Percentiles rank a stretch among this genome's conserved stretches.
Evolutionary conservation across 129 eudicot genomes (phyloP).

Genomic region (Arctium minus): DNA sequence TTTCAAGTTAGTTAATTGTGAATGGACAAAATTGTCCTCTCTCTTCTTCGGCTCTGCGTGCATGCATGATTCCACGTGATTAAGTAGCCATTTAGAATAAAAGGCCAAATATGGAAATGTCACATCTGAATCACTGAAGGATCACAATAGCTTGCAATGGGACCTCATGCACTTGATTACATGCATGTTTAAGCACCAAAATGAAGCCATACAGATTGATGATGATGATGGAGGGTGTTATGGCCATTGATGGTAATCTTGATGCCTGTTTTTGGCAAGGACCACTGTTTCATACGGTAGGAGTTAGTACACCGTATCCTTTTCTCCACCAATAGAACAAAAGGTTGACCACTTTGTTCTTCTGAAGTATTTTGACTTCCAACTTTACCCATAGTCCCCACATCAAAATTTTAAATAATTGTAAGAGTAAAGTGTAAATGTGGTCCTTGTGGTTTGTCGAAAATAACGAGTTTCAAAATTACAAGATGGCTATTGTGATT

Average conservation of each 20-base stretch:
- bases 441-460: no score
- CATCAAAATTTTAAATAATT: neutral
- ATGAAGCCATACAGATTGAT: slow-evolving; percentile 22
- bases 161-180: slow-evolving; percentile 38
- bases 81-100: slow-evolving; percentile 29
- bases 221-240: slow-evolving; percentile 22
- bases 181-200: slow-evolving; percentile 19
- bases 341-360: slow-evolving; percentile 18
- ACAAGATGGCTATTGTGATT: no score
- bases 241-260: slow-evolving; percentile 17
- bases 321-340: slow-evolving; percentile 1
- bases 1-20: neutral
- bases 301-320: slow-evolving; percentile 22
- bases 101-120: slow-evolving; percentile 34
- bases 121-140: slow-evolving; percentile 30
- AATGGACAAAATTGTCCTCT: slow-evolving; percentile 23
- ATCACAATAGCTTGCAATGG: slow-evolving; percentile 28
- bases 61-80: slow-evolving; percentile 36
- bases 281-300: slow-evolving; percentile 17
- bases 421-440: no score
- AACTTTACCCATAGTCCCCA: slow-evolving; percentile 21
- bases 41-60: neutral
- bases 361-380: slow-evolving; percentile 17
- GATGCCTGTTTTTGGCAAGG: slow-evolving; percentile 12
- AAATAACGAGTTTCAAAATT: no score